Evolutionary conservation across 176 grass and related monocot genomes (phyloP), one percentile per base, ranked within the genome.

Genomic region (Tillandsia fasciculata): DNA sequence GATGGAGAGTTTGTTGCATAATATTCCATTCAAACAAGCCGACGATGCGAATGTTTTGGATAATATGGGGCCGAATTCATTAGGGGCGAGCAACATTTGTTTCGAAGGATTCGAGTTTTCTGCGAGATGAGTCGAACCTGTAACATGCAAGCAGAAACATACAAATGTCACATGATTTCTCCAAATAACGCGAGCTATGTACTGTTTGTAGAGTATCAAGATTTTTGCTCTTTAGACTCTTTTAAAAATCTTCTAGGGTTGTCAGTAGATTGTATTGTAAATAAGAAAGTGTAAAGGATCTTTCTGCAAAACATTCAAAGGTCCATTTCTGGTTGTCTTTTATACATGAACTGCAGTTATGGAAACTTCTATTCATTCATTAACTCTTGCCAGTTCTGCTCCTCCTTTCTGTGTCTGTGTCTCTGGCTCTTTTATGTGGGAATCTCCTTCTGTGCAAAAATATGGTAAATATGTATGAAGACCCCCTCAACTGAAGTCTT

Each of bases 1-100:
- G 48, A 85, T 80, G 72, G 82, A 85, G 26, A 85, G 69, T 65
- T 64, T 85, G 50, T 50, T 79, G 48, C 68, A 85, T 56, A 68
- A 29, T 22, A 8, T 71, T 58, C 10, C 59, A 26, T 74, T 33
- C 54, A 77, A 75, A 27, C 77, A 65, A 58, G 48, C 61, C 18
- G 65, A 65, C 11, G 77, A 71, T 26, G 9, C 66, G 73, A 66
- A 76, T 22, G 68, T 61, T 13, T 33, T 27, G 9, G 79, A 78
- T 64, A 73, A 52, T 66, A 68, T 85, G 50, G 52, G 73, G 50
- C 51, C 57, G 52, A 79, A 76, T 59, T 51, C 74, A 11, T 27
- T 72, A 42, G 79, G 72, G 26, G 63, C 84, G 49, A 70, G 51
- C 50, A 78, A 58, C 54, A 74, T 82, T 71, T 82, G 75, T 61